These are phyloP conservation scores for Calycina marina DNA, from an alignment of 2,329 filamentous ascomycete species.

Conservation along the genomic window DNA sequence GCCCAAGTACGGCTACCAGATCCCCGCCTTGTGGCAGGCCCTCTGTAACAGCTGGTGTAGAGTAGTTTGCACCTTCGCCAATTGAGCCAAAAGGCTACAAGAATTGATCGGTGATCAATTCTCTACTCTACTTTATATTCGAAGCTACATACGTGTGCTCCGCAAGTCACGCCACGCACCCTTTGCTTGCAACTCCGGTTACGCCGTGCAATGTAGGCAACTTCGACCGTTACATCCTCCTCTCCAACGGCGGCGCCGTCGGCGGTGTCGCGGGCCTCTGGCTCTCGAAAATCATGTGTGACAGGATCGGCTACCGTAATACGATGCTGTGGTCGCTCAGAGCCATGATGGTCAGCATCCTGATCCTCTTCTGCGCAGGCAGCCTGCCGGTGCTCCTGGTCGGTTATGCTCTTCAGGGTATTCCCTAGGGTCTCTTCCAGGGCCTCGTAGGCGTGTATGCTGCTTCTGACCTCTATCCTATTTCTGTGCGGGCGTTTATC, in stretches of 20 bases:
- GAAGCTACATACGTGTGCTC: no score
- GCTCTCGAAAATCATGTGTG: constrained; percentile 26
- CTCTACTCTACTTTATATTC: no score
- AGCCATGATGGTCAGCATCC: constrained; percentile 28
- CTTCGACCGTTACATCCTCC: no score
- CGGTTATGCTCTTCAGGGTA: constrained; percentile 31
- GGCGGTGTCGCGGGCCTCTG: constrained; percentile 29
- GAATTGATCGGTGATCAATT: no score
- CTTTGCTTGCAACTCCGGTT: no score
- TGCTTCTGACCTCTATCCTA: constrained; percentile 33
- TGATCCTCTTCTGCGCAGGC: constrained; percentile 33
- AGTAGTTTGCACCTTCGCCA: no score
- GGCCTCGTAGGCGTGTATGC: constrained; percentile 22
- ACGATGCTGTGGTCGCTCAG: constrained; percentile 30
- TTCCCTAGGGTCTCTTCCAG: constrained; percentile 35
- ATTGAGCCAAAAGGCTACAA: no score
- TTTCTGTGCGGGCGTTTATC: constrained; percentile 34
- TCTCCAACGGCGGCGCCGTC: constrained; percentile 25
- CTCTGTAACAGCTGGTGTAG: no score
- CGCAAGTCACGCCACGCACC: no score
- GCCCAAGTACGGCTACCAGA: constrained; percentile 18
- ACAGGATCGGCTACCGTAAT: constrained; percentile 30
- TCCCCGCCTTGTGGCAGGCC: background rate
- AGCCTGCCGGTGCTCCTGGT: constrained; percentile 30
- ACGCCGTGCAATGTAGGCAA: no score